phyloP scores from a whole-genome alignment of 2,329 filamentous ascomycete species.

The Colletotrichum plurivorum region DNA sequence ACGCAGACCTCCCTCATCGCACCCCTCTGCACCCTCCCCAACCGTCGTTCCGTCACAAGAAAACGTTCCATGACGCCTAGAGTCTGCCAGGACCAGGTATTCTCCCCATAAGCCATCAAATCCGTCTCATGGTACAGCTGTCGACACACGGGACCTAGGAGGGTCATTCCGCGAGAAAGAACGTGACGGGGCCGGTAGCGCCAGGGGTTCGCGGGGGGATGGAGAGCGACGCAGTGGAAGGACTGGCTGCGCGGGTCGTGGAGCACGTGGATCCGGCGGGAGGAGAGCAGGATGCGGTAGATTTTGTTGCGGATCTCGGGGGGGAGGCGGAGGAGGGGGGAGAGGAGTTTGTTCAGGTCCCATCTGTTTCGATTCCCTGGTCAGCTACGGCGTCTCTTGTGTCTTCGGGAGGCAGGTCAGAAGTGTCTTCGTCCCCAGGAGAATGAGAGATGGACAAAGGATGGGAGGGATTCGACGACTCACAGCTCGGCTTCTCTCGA shows the following conservation, averaged over 20 bases:
- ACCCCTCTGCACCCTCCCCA: slow-evolving; percentile 48
- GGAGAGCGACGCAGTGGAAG: slow-evolving; percentile 49
- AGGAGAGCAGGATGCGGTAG: slow-evolving; percentile 44
- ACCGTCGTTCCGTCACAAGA: slow-evolving; percentile 48
- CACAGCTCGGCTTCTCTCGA: slow-evolving; percentile 37
- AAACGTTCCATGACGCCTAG: slow-evolving; percentile 51
- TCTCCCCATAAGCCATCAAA: slow-evolving; percentile 51
- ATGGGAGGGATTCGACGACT: neutral
- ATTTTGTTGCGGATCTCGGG: slow-evolving; percentile 46
- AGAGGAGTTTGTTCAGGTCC: slow-evolving; percentile 27
- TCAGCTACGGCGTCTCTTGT: neutral
- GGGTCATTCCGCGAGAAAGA: slow-evolving; percentile 45
- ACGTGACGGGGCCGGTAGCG: slow-evolving; percentile 1
- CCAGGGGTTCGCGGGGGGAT: slow-evolving; percentile 49
- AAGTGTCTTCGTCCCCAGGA: neutral
- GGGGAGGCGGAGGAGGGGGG: slow-evolving; percentile 44
- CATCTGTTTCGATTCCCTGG: slow-evolving; percentile 15
- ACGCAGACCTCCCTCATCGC: slow-evolving; percentile 49
- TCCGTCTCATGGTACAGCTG: slow-evolving; percentile 55
- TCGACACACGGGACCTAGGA: slow-evolving; percentile 52
- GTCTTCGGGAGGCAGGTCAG: too few relatives aligned
- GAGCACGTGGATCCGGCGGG: slow-evolving; percentile 41
- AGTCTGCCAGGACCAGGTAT: slow-evolving; percentile 52
- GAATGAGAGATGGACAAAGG: too few relatives aligned
- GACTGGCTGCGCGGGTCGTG: slow-evolving; percentile 43